Base-by-base conservation (phyloP, 2,329 filamentous ascomycete genomes). In the Phialophora tarda region DNA sequence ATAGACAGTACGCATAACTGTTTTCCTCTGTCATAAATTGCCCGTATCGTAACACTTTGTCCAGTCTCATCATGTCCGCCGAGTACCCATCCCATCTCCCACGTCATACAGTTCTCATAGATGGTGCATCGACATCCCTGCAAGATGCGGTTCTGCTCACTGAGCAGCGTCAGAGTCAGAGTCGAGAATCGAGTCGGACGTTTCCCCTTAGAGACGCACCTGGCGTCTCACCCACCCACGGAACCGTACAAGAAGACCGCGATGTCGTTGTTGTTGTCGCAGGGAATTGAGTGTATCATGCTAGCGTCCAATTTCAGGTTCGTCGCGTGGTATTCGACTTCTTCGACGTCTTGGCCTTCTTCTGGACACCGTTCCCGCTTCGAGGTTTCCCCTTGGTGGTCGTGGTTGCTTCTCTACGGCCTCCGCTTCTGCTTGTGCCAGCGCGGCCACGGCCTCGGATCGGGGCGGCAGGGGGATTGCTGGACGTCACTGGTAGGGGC, bases 291-390 rank as follows among this genome's bases (percentile, higher is more conserved):
- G n/a, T n/a, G 3, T 8, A 44, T n/a, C 17, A 2, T 7, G 41
- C 12, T 26, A n/a, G 7, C 32, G 11, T 14, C 23, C 11, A 21
- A 21, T n/a, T 32, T 59, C n/a, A 41, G 21, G 23, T 30, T 14
- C 21, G 47, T 14, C 12, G 21, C 28, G 12, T 41, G 8, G 30
- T 21, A 21, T 8, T 53, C 11, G 17, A 14, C 58, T 17, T 44
- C 58, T 21, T 51, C 14, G 24, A 4, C 28, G 26, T 50, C 30
- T 50, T 50, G 34, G 41, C 28, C n/a, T 50, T 50, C 57, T 50
- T 50, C 21, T 34, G 57, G 8, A 34, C 41, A 23, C n/a, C 30
- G 57, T 32, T 50, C 24, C 12, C 17, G 5, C 24, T 26, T 32
- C 41, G 41, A 23, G 26, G 24, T 21, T 34, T 32, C 1, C 4